Evolutionary conservation across 257 asterid genomes (phyloP), one percentile per base, ranked within the genome.

Genomic region (Salvia rosmarinus): DNA sequence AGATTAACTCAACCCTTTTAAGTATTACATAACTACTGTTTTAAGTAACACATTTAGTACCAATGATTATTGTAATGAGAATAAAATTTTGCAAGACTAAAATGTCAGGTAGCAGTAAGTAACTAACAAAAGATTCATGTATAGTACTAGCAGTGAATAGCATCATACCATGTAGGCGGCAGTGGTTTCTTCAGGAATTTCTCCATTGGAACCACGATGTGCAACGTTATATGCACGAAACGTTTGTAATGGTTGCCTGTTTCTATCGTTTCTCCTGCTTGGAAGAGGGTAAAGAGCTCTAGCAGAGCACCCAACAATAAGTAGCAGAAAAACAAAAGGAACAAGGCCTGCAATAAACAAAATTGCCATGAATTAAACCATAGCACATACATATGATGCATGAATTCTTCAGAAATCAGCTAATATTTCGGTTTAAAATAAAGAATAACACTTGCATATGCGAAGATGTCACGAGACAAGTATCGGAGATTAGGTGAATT

Each of bases 131-230:
- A 64, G 5, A 43, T 57, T 39, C 28, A 21, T 23, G 51, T 8
- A 74, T 2, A 21, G 55, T 35, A 44, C 9, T 11, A 63, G 35
- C 63, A 16, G n/a, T n/a, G n/a, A n/a, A n/a, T n/a, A n/a, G n/a
- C n/a, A n/a, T 6, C 35, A 32, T 85, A 91, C 99, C 92, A 79
- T 82, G 80, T 95, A 95, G 59, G 96, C 97, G 51, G 86, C 86
- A 59, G 90, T 73, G 25, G 99, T 88, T 84, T 89, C 99, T 81
- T 95, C 99, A 65, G 99, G 99, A 72, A 91, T 64, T 85, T 91
- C 99, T 73, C 98, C 99, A 83, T 87, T 89, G 11, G 98, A 87
- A 70, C 99, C 99, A 78, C 98, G 94, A 78, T 91, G 99, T 10
- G 99, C 99, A 59, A 95, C 66, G 87, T 95, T 95, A 74, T 79